Evolutionary conservation across 768 basidiomycete species (phyloP).

Genomic region (Lanmaoa pseudosensibilis): DNA sequence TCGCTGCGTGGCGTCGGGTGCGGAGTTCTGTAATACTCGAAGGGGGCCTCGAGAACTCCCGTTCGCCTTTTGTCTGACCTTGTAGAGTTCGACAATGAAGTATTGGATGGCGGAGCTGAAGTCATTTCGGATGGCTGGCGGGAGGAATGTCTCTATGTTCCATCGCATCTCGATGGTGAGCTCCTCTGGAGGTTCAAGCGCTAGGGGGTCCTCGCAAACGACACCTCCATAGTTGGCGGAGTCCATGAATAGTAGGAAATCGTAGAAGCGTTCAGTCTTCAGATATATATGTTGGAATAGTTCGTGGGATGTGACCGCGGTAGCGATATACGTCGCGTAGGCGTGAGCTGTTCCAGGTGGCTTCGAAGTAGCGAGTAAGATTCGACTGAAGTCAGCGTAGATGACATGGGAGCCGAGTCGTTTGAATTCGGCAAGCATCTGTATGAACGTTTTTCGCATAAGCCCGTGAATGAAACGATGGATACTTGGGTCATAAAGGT

Average conservation of each 20-base stretch:
- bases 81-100: slow-evolving; percentile 85
- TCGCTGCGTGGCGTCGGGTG: slow-evolving; percentile 61
- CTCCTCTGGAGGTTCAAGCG: slow-evolving; percentile 65
- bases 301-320: slow-evolving; percentile 91
- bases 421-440: slow-evolving; percentile 94
- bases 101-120: slow-evolving; percentile 73
- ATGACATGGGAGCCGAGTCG: slow-evolving; percentile 91
- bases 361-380: slow-evolving; percentile 91
- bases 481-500: slow-evolving; percentile 89
- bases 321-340: slow-evolving; percentile 92
- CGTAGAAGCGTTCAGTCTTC: slow-evolving; percentile 85
- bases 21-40: slow-evolving; percentile 63
- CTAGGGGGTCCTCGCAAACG: slow-evolving; percentile 77
- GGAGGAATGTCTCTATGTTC: slow-evolving; percentile 91
- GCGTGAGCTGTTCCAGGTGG: slow-evolving; percentile 94
- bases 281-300: slow-evolving; percentile 93
- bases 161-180: slow-evolving; percentile 81
- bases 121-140: slow-evolving; percentile 74
- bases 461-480: slow-evolving; percentile 92
- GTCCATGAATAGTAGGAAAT: slow-evolving; percentile 96
- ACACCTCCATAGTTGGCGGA: slow-evolving; percentile 88
- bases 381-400: slow-evolving; percentile 89
- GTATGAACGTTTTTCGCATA: slow-evolving; percentile 98
- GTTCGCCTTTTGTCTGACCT: slow-evolving; percentile 62
- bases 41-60: slow-evolving; percentile 67